Percentiles rank a stretch among this genome's conserved stretches.
Evolutionary conservation across 2,329 filamentous ascomycete species (phyloP).

Genomic region (Pseudocercospora vitis): DNA sequence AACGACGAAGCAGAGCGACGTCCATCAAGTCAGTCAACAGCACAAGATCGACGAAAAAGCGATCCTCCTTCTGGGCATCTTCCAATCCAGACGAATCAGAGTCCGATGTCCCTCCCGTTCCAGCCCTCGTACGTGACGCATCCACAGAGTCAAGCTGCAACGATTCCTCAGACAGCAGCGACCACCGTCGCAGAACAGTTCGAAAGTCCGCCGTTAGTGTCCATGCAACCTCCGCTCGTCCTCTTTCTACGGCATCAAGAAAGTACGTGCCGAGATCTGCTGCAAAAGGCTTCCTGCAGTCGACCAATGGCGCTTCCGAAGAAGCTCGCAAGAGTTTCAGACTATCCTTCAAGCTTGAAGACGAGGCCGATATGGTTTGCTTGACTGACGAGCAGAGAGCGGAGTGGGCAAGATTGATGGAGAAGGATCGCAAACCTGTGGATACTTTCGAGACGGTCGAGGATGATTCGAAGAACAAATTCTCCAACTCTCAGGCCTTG

Average conservation of each 20-base stretch:
- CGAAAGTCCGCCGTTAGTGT: background rate
- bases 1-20: constrained; percentile 18
- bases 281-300: constrained; percentile 29
- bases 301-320: constrained; percentile 26
- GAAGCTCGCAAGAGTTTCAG: constrained; percentile 24
- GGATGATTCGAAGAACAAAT: constrained; percentile 11
- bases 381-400: constrained; percentile 32
- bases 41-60: constrained; percentile 17
- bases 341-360: constrained; percentile 24
- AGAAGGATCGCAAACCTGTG: constrained; percentile 11
- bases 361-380: constrained; percentile 27
- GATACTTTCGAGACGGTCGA: constrained; percentile 17
- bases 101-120: constrained; percentile 25
- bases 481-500: constrained; percentile 30
- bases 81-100: constrained; percentile 29
- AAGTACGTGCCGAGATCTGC: constrained; percentile 29
- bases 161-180: constrained; percentile 11
- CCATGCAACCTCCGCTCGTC: constrained; percentile 17
- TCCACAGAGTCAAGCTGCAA: constrained; percentile 18
- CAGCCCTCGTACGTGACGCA: constrained; percentile 20
- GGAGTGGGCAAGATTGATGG: constrained; percentile 33
- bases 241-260: constrained; percentile 25
- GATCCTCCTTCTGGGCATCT: constrained; percentile 26
- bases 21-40: constrained; percentile 20
- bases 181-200: background rate